A percentile compares a stretch with the other conserved stretches of the same genome.
Evolutionary conservation across 768 basidiomycete genomes (phyloP).

Genomic region (Tulasnella sp.): DNA sequence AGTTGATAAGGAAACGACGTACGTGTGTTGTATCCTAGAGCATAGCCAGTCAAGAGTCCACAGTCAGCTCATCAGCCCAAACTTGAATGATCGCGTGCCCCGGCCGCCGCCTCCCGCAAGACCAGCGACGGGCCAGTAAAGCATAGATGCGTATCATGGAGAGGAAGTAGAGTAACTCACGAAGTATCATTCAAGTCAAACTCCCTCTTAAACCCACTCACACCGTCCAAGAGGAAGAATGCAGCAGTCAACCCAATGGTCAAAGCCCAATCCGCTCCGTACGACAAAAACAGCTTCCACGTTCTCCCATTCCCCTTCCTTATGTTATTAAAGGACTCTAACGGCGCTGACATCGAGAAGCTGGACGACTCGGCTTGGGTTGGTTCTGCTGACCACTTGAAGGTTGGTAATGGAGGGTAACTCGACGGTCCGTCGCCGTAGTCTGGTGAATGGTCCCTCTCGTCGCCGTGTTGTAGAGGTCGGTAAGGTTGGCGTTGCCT

Average conservation of each 20-base stretch:
- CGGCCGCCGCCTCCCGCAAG: not conserved
- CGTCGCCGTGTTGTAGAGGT: not conserved
- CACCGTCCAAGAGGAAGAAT: constrained; percentile 54
- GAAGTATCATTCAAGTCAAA: constrained; percentile 78
- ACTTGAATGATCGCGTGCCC: not conserved
- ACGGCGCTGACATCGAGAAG: not conserved
- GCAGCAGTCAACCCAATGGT: constrained; percentile 13
- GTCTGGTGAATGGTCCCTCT: not conserved
- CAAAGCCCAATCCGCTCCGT: constrained; percentile 2
- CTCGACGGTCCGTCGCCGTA: not conserved
- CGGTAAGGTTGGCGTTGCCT: not conserved
- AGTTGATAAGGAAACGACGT: not conserved
- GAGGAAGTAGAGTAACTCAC: constrained; percentile 35
- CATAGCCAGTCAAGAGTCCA: constrained; percentile 25
- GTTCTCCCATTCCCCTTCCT: not conserved
- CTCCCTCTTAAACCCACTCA: constrained; percentile 64
- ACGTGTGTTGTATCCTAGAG: constrained; percentile 12
- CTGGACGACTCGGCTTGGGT: not conserved
- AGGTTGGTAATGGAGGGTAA: not conserved
- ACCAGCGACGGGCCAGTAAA: not conserved
- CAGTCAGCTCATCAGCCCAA: not conserved
- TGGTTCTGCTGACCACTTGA: not conserved
- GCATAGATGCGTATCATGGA: not conserved
- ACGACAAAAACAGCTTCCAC: not conserved
- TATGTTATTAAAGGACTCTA: not conserved